Conservation (phyloP, 495 filamentous ascomycete species). For the Podospora appendiculata region DNA sequence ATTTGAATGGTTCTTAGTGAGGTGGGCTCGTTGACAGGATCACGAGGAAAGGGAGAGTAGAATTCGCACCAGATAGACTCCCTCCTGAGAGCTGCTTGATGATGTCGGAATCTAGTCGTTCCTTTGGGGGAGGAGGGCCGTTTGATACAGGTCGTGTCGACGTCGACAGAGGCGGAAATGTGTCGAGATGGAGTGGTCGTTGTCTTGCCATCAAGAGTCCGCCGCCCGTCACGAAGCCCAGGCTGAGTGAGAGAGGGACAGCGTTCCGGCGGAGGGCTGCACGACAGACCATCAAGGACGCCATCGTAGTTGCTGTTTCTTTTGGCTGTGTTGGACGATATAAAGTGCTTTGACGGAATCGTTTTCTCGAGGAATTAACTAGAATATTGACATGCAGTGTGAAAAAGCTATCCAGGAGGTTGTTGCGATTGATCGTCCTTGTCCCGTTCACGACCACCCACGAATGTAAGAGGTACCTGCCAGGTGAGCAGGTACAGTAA, state of each 20-base stretch:
- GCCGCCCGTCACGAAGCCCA: slow-evolving; percentile 19
- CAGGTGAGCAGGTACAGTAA: too few relatives aligned
- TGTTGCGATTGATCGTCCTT: too few relatives aligned
- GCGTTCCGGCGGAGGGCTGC: slow-evolving; percentile 8
- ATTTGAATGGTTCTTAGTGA: background rate
- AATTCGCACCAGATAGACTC: slow-evolving; percentile 50
- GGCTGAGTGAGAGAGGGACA: slow-evolving; percentile 13
- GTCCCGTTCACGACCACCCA: too few relatives aligned
- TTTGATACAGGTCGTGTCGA: background rate
- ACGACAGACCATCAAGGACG: slow-evolving; percentile 2
- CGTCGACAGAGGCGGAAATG: background rate
- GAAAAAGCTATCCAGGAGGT: too few relatives aligned
- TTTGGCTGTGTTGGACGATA: background rate
- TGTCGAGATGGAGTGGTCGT: slow-evolving; percentile 24
- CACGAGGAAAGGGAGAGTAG: too few relatives aligned
- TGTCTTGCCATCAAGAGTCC: slow-evolving; percentile 14
- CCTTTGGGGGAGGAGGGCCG: slow-evolving; percentile 14
- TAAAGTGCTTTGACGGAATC: background rate
- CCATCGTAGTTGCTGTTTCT: background rate
- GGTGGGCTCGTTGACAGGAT: background rate
- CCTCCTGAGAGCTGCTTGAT: slow-evolving; percentile 64
- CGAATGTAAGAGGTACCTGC: too few relatives aligned
- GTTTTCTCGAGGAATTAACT: background rate
- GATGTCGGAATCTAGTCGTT: slow-evolving; percentile 38
- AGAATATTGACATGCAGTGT: too few relatives aligned